Evolutionary conservation across 1,284 basidiomycete species (phyloP).

Genomic region (Pisolithus thermaeus): DNA sequence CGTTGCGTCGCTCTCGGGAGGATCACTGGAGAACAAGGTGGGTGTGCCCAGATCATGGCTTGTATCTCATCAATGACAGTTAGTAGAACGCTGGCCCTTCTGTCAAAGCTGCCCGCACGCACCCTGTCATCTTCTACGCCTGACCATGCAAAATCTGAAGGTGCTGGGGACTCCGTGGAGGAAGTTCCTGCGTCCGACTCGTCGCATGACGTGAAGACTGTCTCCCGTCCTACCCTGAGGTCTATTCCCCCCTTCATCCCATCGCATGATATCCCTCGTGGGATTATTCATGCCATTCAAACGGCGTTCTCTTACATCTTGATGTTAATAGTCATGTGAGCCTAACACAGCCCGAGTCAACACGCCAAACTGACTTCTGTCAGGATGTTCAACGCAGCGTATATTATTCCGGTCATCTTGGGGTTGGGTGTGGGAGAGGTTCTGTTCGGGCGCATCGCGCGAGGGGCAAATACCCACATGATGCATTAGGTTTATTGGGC

Average conservation of each 20-base stretch:
- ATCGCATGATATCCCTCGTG: slow-evolving; percentile 58
- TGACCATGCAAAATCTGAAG: neutral
- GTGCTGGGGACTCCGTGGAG: neutral
- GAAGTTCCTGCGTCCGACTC: neutral
- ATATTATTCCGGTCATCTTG: slow-evolving; percentile 56
- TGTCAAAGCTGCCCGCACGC: neutral
- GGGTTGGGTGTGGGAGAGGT: slow-evolving; percentile 64
- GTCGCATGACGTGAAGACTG: neutral
- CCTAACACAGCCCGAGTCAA: slow-evolving; percentile 5
- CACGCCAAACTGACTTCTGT: slow-evolving; percentile 6
- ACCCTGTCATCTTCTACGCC: neutral
- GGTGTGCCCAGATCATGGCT: slow-evolving; percentile 14
- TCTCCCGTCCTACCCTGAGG: slow-evolving; percentile 16
- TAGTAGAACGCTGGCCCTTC: slow-evolving; percentile 9
- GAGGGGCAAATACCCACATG: slow-evolving; percentile 8
- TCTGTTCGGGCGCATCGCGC: slow-evolving; percentile 52
- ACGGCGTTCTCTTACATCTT: slow-evolving; percentile 51
- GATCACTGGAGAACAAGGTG: slow-evolving; percentile 57
- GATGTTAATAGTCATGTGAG: slow-evolving; percentile 73
- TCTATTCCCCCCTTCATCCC: slow-evolving; percentile 52
- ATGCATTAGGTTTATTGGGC: neutral
- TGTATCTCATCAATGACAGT: neutral
- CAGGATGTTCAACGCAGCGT: slow-evolving; percentile 73
- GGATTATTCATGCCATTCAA: slow-evolving; percentile 51
- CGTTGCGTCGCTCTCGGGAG: slow-evolving; percentile 47